These are phyloP conservation scores for Leucosporidium yakuticum DNA, from an alignment of 768 basidiomycete genomes.

Conservation along the genomic window DNA sequence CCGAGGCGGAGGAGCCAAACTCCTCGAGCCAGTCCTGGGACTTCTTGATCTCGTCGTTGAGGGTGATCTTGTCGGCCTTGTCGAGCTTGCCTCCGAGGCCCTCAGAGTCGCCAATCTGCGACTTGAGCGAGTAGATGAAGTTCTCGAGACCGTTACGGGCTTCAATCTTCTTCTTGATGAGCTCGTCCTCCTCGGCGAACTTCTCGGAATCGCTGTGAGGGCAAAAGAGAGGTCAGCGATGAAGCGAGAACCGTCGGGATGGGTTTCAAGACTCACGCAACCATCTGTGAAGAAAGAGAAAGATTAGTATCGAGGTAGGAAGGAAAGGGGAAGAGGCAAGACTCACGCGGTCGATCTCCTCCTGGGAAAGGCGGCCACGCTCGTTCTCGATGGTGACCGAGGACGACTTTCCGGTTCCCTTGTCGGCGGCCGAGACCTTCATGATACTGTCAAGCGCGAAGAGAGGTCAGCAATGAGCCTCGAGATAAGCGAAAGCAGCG, in stretches of 20 bases:
- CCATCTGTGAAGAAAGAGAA: neutral
- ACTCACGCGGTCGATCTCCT: constrained; percentile 72
- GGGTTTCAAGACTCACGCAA: too few relatives aligned
- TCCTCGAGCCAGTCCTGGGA: constrained; percentile 87
- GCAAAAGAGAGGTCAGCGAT: neutral
- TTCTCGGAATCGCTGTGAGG: constrained; percentile 67
- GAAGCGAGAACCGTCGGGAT: too few relatives aligned
- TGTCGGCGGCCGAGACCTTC: constrained; percentile 86
- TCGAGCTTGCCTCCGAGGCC: constrained; percentile 83
- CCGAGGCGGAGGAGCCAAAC: constrained; percentile 64
- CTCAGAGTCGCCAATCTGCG: constrained; percentile 73
- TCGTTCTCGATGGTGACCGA: constrained; percentile 93
- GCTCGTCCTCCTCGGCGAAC: constrained; percentile 66
- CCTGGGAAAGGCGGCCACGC: constrained; percentile 78
- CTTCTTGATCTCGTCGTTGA: constrained; percentile 76
- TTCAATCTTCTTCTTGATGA: constrained; percentile 47
- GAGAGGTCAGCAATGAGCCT: neutral
- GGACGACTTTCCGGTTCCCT: constrained; percentile 78
- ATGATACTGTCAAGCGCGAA: constrained; percentile 66
- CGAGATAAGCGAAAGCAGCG: neutral
- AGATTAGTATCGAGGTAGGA: too few relatives aligned
- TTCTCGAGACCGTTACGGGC: constrained; percentile 63
- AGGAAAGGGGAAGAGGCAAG: too few relatives aligned
- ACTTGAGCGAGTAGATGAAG: constrained; percentile 75
- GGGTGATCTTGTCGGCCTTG: constrained; percentile 71